phyloP scores from a whole-genome alignment of 163 green algal species.

The Scenedesmus sp. region DNA sequence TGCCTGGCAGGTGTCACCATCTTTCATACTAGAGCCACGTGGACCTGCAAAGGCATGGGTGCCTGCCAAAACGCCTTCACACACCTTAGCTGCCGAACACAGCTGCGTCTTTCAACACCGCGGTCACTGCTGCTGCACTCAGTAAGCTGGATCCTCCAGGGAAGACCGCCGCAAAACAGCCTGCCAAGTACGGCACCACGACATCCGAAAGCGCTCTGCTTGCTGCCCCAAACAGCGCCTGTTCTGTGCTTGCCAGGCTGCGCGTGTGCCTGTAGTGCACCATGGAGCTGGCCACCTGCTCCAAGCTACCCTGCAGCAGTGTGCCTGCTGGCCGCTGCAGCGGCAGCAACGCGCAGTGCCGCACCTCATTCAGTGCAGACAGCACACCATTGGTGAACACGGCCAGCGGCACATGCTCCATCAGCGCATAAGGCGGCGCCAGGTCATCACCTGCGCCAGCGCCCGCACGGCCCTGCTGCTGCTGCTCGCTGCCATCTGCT shows the following conservation, averaged over 20 bases:
- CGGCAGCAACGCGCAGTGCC: conserved; percentile 89
- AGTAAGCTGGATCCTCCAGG: background rate
- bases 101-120: background rate
- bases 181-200: conserved; percentile 73
- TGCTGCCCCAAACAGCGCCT: conserved; percentile 68
- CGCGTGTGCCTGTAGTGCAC: conserved; percentile 77
- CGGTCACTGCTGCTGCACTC: background rate
- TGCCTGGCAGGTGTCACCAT: too few relatives aligned
- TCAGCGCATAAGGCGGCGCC: conserved; percentile 84
- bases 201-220: conserved; percentile 65
- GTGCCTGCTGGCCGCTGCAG: conserved; percentile 61
- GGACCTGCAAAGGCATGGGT: too few relatives aligned
- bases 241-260: conserved; percentile 63
- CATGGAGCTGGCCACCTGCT: conserved; percentile 68
- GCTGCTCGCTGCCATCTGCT: conserved; percentile 4
- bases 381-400: conserved; percentile 95
- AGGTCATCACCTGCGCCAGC: conserved; percentile 26
- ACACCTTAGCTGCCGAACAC: background rate
- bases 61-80: too few relatives aligned
- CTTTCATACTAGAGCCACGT: too few relatives aligned
- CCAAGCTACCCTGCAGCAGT: conserved; percentile 74
- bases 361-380: conserved; percentile 95
- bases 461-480: too few relatives aligned
- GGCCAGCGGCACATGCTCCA: conserved; percentile 94
- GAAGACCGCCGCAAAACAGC: conserved; percentile 76